phyloP scores from a whole-genome alignment of 306 rosid genomes.

The Alnus rubra region DNA sequence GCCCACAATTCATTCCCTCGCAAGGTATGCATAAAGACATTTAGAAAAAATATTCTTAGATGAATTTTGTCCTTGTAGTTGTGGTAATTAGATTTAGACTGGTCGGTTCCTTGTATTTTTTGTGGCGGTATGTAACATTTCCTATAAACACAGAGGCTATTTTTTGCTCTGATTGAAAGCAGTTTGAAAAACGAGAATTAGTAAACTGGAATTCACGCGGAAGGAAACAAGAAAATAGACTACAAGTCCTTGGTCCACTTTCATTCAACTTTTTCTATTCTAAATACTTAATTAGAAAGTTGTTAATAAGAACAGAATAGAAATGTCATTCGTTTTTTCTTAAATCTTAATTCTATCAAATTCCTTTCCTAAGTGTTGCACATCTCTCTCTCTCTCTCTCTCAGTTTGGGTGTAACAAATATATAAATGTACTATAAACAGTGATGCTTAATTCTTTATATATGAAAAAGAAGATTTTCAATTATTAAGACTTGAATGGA shows the following conservation, averaged over 20 bases:
- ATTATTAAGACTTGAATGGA: background rate
- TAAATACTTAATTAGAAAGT: background rate
- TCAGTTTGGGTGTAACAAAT: background rate
- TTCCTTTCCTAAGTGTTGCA: background rate
- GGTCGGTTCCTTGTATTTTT: background rate
- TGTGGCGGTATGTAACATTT: background rate
- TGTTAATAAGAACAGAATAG: background rate
- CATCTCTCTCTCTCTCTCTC: background rate
- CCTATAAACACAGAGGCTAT: background rate
- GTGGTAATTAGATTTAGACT: background rate
- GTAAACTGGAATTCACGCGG: background rate
- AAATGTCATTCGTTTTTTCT: background rate
- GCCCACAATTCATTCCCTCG: slow-evolving; percentile 76
- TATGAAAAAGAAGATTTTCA: background rate
- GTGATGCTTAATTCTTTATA: background rate
- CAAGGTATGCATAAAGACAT: slow-evolving; percentile 53
- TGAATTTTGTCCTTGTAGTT: background rate
- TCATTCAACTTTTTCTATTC: background rate
- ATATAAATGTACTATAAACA: background rate
- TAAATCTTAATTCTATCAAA: background rate
- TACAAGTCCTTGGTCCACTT: background rate
- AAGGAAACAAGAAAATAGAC: background rate
- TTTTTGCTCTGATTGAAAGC: background rate
- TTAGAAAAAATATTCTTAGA: slow-evolving; percentile 19
- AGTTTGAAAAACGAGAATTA: background rate